Conservation (phyloP, 345 rosid genomes). For the Angophora floribunda region DNA sequence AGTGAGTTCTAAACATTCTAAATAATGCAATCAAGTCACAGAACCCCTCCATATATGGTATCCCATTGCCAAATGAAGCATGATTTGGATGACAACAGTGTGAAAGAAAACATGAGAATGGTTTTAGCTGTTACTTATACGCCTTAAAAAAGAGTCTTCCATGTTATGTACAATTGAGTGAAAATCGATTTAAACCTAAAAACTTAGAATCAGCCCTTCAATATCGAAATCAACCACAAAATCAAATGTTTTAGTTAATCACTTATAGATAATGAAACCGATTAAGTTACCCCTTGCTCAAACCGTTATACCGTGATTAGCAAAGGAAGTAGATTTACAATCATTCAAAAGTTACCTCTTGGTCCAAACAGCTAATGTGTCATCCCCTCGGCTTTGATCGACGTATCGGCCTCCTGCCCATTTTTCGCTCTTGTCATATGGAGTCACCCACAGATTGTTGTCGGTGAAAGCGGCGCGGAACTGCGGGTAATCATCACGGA, state of each 20-base stretch:
- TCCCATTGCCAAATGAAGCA: neutral
- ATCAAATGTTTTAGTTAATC: neutral
- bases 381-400: slow-evolving; percentile 55
- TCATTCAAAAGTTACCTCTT: slow-evolving; percentile 24
- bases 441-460: slow-evolving; percentile 67
- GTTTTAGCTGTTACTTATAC: neutral
- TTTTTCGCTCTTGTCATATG: slow-evolving; percentile 42
- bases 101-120: neutral
- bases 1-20: neutral
- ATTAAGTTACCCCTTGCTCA: neutral
- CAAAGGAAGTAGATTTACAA: neutral
- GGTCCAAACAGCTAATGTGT: slow-evolving; percentile 66
- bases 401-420: slow-evolving; percentile 57
- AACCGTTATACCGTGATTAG: neutral
- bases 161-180: neutral
- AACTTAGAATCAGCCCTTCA: too few species aligned
- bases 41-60: neutral
- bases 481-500: slow-evolving; percentile 54
- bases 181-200: too few species aligned
- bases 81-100: neutral
- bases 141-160: neutral
- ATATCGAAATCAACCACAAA: too few species aligned
- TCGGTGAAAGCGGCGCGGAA: slow-evolving; percentile 46
- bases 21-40: neutral
- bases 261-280: neutral